These are phyloP conservation scores for Zoysia pacifica DNA, from an alignment of 176 grass and related monocot genomes.

Conservation along the genomic window DNA sequence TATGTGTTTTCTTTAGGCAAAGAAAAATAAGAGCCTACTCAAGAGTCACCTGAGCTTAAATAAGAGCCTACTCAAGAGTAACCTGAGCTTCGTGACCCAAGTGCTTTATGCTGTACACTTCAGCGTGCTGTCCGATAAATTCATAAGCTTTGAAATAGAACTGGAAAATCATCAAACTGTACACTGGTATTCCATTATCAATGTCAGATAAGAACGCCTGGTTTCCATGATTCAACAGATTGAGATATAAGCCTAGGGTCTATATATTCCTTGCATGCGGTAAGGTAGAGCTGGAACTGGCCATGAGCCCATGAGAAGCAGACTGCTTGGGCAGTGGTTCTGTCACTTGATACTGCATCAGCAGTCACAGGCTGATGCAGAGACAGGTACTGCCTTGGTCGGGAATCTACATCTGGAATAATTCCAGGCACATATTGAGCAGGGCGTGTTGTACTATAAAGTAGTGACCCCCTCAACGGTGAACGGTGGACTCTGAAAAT, in stretches of 20 bases:
- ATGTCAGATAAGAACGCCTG: neutral
- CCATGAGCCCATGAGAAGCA: conserved; percentile 15
- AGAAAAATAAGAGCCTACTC: neutral
- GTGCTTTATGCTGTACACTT: neutral
- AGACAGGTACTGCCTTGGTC: conserved; percentile 18
- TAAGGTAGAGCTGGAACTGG: conserved; percentile 15
- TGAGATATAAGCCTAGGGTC: neutral
- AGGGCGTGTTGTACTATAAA: conserved; percentile 12
- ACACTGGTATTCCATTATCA: neutral
- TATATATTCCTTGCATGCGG: neutral
- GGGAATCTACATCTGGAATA: neutral
- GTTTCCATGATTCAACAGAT: conserved; percentile 2
- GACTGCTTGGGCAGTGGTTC: neutral
- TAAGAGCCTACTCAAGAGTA: neutral
- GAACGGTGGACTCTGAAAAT: conserved; percentile 3
- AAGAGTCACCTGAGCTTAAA: neutral
- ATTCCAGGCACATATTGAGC: conserved; percentile 2
- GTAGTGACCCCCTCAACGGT: conserved; percentile 12
- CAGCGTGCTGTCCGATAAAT: neutral
- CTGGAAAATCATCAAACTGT: neutral
- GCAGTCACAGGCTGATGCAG: conserved; percentile 9
- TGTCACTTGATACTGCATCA: conserved; percentile 24
- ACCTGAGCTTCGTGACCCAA: neutral
- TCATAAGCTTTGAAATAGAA: neutral
- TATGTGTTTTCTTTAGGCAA: neutral